phyloP scores from a whole-genome alignment of 208 protist species.

The Acanthamoeba sp. region DNA sequence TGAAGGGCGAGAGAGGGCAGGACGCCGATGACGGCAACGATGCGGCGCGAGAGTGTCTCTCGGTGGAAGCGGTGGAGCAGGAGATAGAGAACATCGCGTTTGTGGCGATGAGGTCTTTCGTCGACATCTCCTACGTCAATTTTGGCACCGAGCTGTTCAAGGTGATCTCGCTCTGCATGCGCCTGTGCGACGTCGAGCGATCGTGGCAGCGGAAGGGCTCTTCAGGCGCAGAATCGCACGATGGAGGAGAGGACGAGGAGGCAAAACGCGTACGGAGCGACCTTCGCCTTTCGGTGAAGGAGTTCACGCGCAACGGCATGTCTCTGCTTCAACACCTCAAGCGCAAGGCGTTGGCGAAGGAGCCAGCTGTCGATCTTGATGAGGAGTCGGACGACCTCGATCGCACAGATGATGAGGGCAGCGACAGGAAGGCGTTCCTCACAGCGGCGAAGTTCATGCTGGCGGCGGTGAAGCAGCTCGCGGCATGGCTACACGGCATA shows the following conservation, averaged over 20 bases:
- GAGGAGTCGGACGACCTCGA: not conserved
- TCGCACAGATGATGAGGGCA: not conserved
- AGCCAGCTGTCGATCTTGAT: not conserved
- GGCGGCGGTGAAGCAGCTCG: not conserved
- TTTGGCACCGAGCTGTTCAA: not conserved
- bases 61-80: not conserved
- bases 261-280: not conserved
- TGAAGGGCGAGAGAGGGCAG: not conserved
- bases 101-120: not conserved
- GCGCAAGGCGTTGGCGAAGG: not conserved
- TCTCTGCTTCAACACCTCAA: not conserved
- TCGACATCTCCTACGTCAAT: conserved; percentile 15
- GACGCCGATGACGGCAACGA: not conserved
- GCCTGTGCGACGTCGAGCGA: conserved; percentile 10
- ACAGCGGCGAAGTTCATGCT: not conserved
- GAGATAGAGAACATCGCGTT: not conserved
- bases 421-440: not conserved
- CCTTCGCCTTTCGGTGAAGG: conserved; percentile 12
- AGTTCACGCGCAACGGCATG: conserved; percentile 26
- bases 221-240: not conserved
- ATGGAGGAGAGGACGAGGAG: not conserved
- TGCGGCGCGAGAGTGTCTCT: not conserved
- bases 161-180: conserved; percentile 29
- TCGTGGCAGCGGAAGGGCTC: too few species aligned
- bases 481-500: not conserved